Base-by-base conservation (phyloP, 2,329 filamentous ascomycete genomes). In the Trichophyton rubrum region DNA sequence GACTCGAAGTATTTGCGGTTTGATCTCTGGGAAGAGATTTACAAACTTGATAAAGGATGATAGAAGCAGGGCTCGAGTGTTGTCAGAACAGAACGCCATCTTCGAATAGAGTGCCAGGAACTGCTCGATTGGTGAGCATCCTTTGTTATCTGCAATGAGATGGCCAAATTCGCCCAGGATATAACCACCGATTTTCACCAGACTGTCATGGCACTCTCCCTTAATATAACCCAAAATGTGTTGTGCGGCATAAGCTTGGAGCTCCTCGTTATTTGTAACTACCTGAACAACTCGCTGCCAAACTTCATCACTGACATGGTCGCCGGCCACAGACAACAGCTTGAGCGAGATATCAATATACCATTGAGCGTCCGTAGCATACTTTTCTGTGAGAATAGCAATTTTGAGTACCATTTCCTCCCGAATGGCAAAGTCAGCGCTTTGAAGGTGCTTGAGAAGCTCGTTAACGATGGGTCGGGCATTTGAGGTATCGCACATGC, bases 361-460 rank as follows among this genome's bases (percentile, higher is more conserved):
- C 93, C 93, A 99, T 77, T 97, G 92, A 20, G 96, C 89, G 69
- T 99, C 93, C 0, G 91, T 96, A 24, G 93, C 93, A 72, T 99
- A 99, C 72, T 97, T 97, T 72, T 99, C 93, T 0, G 95, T 97
- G 65, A 99, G 75, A 69, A 99, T 99, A 59, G 93, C 93, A 74
- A 99, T 96, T 77, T 99, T 99, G 64, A 99, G 80, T 3, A 97
- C 93, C 93, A 99, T 99, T 74, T 99, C 93, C 76, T 99, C 95
- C 64, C 95, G 85, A 68, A 99, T 96, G 3, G 92, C 92, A 73
- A 96, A 99, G 73, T 99, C 93, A 56, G 93, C 93, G 60, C 90
- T 96, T 70, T 96, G 92, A 7, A 99, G 82, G 73, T 96, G 97
- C 66, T 92, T 89, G 59, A 99, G 77, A 58, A 99, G 84, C 76